A percentile compares a stretch with the other conserved stretches of the same genome.
Evolutionary conservation across 768 basidiomycete species (phyloP).

Genomic region (Hemileccinum rubropunctum): DNA sequence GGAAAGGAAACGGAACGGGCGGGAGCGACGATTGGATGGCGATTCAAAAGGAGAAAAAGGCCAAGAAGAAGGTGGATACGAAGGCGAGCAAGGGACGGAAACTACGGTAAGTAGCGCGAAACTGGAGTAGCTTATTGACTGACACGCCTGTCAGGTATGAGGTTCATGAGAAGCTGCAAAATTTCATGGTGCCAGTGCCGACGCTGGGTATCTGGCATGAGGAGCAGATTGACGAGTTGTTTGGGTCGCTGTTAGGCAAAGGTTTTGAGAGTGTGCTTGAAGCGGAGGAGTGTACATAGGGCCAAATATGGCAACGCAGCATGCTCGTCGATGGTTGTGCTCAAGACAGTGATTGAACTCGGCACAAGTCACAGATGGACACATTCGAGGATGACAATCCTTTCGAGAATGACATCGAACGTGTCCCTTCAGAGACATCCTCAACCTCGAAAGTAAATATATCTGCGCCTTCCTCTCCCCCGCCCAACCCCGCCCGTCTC

Average conservation of each 20-base stretch:
- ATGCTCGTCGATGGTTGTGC: conserved; percentile 5
- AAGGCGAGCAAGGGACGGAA: conserved; percentile 95
- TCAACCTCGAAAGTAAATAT: conserved; percentile 37
- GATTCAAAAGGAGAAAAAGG: conserved; percentile 64
- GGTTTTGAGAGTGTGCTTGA: conserved; percentile 48
- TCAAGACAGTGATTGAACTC: no score
- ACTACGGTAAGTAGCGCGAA: conserved; percentile 55
- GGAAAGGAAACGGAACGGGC: conserved; percentile 43
- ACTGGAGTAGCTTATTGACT: background rate
- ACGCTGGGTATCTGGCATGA: conserved; percentile 80
- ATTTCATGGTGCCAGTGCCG: conserved; percentile 92
- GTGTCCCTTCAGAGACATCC: conserved; percentile 35
- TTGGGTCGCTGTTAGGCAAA: conserved; percentile 81
- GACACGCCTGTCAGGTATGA: conserved; percentile 63
- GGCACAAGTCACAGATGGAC: conserved; percentile 26
- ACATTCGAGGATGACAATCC: conserved; percentile 67
- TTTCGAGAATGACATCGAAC: conserved; percentile 48
- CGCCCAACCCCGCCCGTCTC: conserved; percentile 39
- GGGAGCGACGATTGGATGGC: conserved; percentile 61
- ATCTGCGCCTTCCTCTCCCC: conserved; percentile 57
- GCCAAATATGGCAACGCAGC: conserved; percentile 27
- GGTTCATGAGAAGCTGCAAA: conserved; percentile 93
- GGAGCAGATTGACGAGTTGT: conserved; percentile 94
- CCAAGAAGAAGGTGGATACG: conserved; percentile 89
- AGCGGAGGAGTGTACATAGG: conserved; percentile 21